Evolutionary conservation across 257 asterid species (phyloP), one percentile per base, ranked within the genome.

Genomic region (Solanum neorickii): DNA sequence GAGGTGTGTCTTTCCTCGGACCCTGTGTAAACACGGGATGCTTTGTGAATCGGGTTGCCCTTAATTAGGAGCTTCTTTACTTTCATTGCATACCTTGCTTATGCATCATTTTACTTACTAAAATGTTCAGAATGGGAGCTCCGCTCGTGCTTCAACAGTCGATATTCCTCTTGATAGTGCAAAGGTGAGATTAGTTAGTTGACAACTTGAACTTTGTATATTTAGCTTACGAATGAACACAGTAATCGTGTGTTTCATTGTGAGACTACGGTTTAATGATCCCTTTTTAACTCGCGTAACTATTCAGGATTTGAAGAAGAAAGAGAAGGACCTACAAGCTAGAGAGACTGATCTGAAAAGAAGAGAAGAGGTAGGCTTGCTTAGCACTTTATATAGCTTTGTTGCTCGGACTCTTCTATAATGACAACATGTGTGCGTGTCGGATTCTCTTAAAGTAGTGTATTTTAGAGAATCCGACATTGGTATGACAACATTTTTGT

Each of bases 321-420:
- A 74, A 86, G 99, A 96, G 90, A 91, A 91, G 87, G 99, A 96
- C 87, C 98, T 96, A 83, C 93, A 93, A 89, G 96, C 95, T 89
- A 93, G 87, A 93, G 98, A 96, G 92, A 96, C 96, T 86, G 99
- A 95, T 72, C 90, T 96, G 88, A 95, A 86, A 91, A 94, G 72
- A 89, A 93, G 93, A 93, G 99, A 96, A 88, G 95, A 94, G 96
- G 99, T 93, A 88, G 68, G 60, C 60, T 68, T 49, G 42, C 59
- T 1, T 80, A 9, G 18, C 68, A 47, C 68, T 29, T 49, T 80
- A 47, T 9, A 9, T 29, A 18, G 7, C 46, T 33, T 9, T 72
- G 46, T 18, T 72, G 25, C 78, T 72, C 2, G 4, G 46, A 33
- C 25, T 72, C 27, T 72, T 72, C 9, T 4, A 33, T 9, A 72